phyloP scores from a whole-genome alignment of 441 rosid genomes.

The Euphorbia schlechtendalii region DNA sequence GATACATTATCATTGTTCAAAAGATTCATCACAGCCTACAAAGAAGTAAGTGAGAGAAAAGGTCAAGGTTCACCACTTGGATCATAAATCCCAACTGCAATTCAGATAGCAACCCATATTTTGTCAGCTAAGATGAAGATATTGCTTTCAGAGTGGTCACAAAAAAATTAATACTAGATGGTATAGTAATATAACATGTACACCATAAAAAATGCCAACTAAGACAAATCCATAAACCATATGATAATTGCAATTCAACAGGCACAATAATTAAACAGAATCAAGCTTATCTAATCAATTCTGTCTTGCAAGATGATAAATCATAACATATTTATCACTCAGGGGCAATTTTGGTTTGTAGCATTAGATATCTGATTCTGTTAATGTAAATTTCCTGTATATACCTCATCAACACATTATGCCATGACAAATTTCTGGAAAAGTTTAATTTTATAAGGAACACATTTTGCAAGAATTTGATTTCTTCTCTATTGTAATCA shows the following conservation, averaged over 20 bases:
- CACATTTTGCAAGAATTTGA: no score
- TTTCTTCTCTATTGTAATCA: no score
- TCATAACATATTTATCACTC: no score
- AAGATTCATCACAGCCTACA: conserved; percentile 91
- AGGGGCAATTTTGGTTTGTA: no score
- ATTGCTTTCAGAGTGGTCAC: neutral
- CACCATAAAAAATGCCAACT: neutral
- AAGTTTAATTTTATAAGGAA: no score
- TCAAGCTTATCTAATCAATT: neutral
- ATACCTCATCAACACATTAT: no score
- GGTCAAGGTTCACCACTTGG: conserved; percentile 15
- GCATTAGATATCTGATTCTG: no score
- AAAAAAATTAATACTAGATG: neutral
- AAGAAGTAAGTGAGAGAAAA: conserved; percentile 22
- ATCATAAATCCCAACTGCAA: neutral
- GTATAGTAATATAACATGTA: neutral
- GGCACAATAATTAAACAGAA: conserved; percentile 1
- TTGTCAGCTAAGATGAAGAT: neutral
- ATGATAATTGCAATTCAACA: neutral
- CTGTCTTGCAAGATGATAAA: neutral
- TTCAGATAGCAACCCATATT: conserved; percentile 3
- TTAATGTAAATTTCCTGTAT: no score
- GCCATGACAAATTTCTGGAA: no score
- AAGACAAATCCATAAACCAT: neutral
- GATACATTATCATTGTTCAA: conserved; percentile 75